These are phyloP conservation scores for Bidens hawaiensis DNA, from an alignment of 140 eudicot species.

Conservation along the genomic window DNA sequence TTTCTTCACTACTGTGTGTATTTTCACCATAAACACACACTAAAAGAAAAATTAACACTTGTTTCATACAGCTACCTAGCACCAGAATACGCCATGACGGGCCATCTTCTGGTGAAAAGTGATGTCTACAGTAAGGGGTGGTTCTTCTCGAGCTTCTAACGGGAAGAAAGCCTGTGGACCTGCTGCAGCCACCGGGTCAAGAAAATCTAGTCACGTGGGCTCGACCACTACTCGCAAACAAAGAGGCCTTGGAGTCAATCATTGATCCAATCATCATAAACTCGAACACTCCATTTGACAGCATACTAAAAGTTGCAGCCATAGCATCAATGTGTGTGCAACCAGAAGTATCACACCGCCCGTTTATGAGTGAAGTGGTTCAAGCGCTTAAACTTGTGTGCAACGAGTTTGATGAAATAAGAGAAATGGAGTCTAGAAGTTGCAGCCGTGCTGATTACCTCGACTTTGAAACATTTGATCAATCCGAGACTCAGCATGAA, in stretches of 20 bases:
- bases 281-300: slow-evolving; percentile 52
- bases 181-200: slow-evolving; percentile 90
- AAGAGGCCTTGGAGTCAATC: slow-evolving; percentile 53
- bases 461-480: slow-evolving; percentile 44
- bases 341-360: slow-evolving; percentile 94
- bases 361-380: slow-evolving; percentile 98
- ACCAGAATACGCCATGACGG: slow-evolving; percentile 99
- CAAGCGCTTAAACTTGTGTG: slow-evolving; percentile 91
- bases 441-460: slow-evolving; percentile 31
- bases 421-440: slow-evolving; percentile 41
- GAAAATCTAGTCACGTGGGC: slow-evolving; percentile 96
- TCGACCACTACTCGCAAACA: slow-evolving; percentile 72
- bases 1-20: not conserved
- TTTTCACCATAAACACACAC: not conserved
- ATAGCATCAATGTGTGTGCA: slow-evolving; percentile 99
- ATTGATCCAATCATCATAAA: slow-evolving; percentile 49
- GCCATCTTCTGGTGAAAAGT: slow-evolving; percentile 93
- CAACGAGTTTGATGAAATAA: slow-evolving; percentile 70
- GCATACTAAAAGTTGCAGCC: slow-evolving; percentile 75
- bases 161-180: slow-evolving; percentile 90
- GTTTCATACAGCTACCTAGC: slow-evolving; percentile 70
- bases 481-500: slow-evolving; percentile 1
- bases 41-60: not conserved
- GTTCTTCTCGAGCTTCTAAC: slow-evolving; percentile 95
- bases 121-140: slow-evolving; percentile 98